Evolutionary conservation across 345 rosid genomes (phyloP), one percentile per base, ranked within the genome.

Genomic region (Arabidopsis arenosa): DNA sequence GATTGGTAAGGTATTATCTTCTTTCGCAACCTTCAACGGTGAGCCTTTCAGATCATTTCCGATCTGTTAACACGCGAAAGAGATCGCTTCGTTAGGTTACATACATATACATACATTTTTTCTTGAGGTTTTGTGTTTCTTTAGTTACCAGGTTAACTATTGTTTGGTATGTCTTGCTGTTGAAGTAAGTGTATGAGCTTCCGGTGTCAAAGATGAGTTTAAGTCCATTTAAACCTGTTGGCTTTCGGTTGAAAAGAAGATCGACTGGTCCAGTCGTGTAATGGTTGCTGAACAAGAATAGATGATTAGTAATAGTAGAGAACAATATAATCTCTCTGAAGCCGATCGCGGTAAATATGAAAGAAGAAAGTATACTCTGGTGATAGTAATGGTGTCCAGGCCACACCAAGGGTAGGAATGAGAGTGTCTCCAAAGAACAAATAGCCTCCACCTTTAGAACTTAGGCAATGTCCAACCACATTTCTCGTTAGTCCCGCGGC

Each of bases 181-280:
- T 81, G 79, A 93, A 87, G 75, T 93, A 93, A 30, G 89, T 83
- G 79, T 91, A 93, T 6, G 98, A 88, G 82, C 93, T 88, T 60
- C 98, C 98, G 0, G 93, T 85, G 74, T 93, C 98, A 43, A 91
- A 89, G 18, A 88, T 72, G 64, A 89, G 57, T 60, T 83, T 48
- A 30, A 85, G 90, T 40, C 80, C 84, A 56, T 79, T 85, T 6
- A 83, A 39, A 58, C 91, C 96, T 4, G 87, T 83, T 68, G 87
- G 40, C 81, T 85, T 89, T 21, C 86, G 85, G 1, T 80, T 82
- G 52, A 75, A 80, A 2, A 85, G 58, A 69, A 91, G 78, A 59
- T 91, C 90, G 1, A 92, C 91, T n/a, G 92, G 85, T 48, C 93
- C 94, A 0, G 88, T 66, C 2, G 79, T 23, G 63, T 89, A 93